These are phyloP conservation scores for Ochromonas danica DNA, from an alignment of 108 stramenopile genomes.

Conservation along the genomic window DNA sequence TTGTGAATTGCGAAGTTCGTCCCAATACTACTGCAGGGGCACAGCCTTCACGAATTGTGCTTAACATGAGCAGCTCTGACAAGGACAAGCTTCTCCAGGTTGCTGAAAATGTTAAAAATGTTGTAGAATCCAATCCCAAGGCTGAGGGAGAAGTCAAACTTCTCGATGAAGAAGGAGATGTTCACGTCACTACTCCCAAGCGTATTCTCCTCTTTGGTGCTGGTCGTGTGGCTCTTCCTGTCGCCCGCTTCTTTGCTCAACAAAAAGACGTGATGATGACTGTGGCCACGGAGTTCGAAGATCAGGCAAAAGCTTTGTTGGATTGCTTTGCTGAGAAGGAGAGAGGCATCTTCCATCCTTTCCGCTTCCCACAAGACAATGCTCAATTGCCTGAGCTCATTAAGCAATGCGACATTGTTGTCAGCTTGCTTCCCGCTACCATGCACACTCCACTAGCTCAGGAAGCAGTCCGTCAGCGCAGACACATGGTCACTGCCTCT, in stretches of 20 bases:
- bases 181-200: slow-evolving; percentile 44
- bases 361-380: slow-evolving; percentile 9
- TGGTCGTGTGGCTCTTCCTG: slow-evolving; percentile 68
- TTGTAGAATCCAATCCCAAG: neutral
- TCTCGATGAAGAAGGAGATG: neutral
- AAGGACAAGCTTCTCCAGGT: slow-evolving; percentile 3
- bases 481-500: slow-evolving; percentile 71
- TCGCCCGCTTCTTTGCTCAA: slow-evolving; percentile 64
- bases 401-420: slow-evolving; percentile 65
- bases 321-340: neutral
- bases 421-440: slow-evolving; percentile 73
- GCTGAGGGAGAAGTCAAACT: neutral
- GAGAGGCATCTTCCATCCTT: neutral
- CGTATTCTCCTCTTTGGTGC: slow-evolving; percentile 71
- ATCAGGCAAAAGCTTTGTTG: slow-evolving; percentile 55
- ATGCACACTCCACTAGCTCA: slow-evolving; percentile 71
- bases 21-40: neutral
- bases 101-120: neutral
- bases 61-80: neutral
- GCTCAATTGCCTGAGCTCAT: slow-evolving; percentile 54
- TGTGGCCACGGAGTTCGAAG: slow-evolving; percentile 64
- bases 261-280: slow-evolving; percentile 51
- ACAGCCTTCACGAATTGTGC: neutral
- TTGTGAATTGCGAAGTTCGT: slow-evolving; percentile 63
- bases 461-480: slow-evolving; percentile 58